phyloP scores from a whole-genome alignment of 2,329 filamentous ascomycete genomes.

The Alternaria longipes region DNA sequence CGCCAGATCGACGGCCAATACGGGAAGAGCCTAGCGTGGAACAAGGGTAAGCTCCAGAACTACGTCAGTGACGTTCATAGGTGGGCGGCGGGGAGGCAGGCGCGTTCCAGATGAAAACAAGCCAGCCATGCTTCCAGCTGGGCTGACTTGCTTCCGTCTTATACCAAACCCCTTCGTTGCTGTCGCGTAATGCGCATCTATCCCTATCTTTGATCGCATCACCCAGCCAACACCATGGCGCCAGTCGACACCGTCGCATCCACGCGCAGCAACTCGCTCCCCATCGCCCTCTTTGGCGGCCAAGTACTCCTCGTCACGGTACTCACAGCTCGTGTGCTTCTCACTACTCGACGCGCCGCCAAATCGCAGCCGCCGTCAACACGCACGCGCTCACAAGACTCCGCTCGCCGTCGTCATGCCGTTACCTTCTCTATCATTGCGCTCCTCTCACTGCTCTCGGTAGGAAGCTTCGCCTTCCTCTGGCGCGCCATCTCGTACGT shows the following conservation, averaged over 20 bases:
- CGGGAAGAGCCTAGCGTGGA: conserved; percentile 19
- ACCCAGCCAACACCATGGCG: conserved; percentile 38
- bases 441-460: conserved; percentile 55
- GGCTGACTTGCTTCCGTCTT: conserved; percentile 3
- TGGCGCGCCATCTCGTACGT: conserved; percentile 61
- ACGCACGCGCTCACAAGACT: conserved; percentile 44
- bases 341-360: conserved; percentile 43
- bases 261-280: conserved; percentile 45
- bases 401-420: conserved; percentile 43
- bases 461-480: conserved; percentile 56
- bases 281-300: conserved; percentile 43
- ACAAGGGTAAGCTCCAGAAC: conserved; percentile 19
- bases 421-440: conserved; percentile 57
- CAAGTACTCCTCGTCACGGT: conserved; percentile 43
- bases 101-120: conserved; percentile 42
- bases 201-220: conserved; percentile 14
- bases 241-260: conserved; percentile 45
- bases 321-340: conserved; percentile 42
- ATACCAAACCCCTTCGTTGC: conserved; percentile 8
- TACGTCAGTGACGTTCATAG: conserved; percentile 29
- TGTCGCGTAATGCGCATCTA: conserved; percentile 25
- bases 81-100: conserved; percentile 36
- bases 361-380: conserved; percentile 45
- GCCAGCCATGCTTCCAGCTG: conserved; percentile 10
- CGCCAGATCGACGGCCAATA: conserved; percentile 31